Percentiles rank a stretch among this genome's conserved stretches.
Conservation (phyloP, 768 basidiomycete species). For the Naganishia randhawae region DNA sequence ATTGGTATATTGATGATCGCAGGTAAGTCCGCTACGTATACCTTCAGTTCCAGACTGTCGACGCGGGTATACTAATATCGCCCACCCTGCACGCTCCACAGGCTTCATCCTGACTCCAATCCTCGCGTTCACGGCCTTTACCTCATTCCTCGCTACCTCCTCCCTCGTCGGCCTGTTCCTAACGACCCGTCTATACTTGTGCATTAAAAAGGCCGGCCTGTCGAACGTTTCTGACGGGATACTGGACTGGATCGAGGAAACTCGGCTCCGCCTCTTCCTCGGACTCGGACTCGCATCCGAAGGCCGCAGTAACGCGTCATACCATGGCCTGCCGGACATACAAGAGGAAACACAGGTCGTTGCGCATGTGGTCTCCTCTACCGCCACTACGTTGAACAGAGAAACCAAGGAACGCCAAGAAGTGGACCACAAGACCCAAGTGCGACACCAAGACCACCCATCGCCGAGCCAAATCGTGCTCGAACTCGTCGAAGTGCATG, state of each 20-base stretch:
- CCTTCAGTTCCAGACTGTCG: background rate
- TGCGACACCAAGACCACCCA: constrained; percentile 7
- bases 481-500: background rate
- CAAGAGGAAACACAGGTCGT: background rate
- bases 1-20: background rate
- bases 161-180: constrained; percentile 8
- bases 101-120: constrained; percentile 19
- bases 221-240: constrained; percentile 6
- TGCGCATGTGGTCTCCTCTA: background rate
- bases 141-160: constrained; percentile 8
- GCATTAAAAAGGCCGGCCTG: constrained; percentile 6
- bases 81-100: background rate
- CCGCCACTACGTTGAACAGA: no score
- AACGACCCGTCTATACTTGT: constrained; percentile 7
- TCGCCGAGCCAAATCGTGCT: constrained; percentile 1
- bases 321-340: background rate
- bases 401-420: constrained; percentile 12
- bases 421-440: constrained; percentile 1
- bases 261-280: constrained; percentile 5
- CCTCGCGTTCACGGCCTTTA: constrained; percentile 14
- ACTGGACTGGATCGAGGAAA: constrained; percentile 11
- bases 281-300: background rate
- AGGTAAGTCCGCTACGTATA: background rate
- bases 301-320: background rate
- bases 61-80: background rate